Percentiles rank a stretch among this genome's conserved stretches.
Conservation (phyloP, 2,329 filamentous ascomycete genomes). For the Cordyceps fumosorosea region DNA sequence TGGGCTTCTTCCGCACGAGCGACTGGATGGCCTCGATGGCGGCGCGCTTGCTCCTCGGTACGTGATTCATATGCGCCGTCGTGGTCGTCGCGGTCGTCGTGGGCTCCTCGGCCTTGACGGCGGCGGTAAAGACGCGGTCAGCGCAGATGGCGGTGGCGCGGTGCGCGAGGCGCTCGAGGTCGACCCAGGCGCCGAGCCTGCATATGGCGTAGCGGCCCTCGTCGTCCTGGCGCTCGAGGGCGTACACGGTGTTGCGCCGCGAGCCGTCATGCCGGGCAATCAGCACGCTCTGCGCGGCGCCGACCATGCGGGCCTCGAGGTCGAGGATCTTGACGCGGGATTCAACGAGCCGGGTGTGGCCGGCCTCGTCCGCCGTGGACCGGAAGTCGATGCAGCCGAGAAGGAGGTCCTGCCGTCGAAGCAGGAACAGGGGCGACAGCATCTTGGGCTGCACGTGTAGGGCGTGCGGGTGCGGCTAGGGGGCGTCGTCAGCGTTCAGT, state of each 20-base stretch:
- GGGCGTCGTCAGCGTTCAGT: background rate
- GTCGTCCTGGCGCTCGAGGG: constrained; percentile 55
- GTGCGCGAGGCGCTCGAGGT: constrained; percentile 45
- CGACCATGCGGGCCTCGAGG: constrained; percentile 54
- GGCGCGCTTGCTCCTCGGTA: constrained; percentile 47
- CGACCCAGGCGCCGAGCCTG: constrained; percentile 60
- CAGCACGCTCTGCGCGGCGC: constrained; percentile 48
- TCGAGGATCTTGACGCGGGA: constrained; percentile 58
- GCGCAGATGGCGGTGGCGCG: constrained; percentile 37
- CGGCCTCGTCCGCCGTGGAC: constrained; percentile 42
- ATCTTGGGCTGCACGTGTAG: constrained; percentile 46
- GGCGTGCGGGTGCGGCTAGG: constrained; percentile 49
- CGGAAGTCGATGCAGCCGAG: constrained; percentile 56
- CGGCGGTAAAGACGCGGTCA: constrained; percentile 23
- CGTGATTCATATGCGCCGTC: constrained; percentile 37
- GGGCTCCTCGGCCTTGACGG: constrained; percentile 16
- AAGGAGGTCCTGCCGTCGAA: constrained; percentile 53
- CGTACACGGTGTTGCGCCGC: constrained; percentile 41
- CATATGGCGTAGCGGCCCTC: constrained; percentile 59
- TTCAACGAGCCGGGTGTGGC: constrained; percentile 51
- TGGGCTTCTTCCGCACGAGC: constrained; percentile 42
- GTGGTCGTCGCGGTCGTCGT: constrained; percentile 29
- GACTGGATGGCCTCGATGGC: constrained; percentile 60
- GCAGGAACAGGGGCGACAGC: constrained; percentile 54
- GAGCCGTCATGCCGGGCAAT: constrained; percentile 53